Percentiles rank a stretch among this genome's conserved stretches.
Conservation (phyloP, 768 basidiomycete species). For the Suillus subluteus region DNA sequence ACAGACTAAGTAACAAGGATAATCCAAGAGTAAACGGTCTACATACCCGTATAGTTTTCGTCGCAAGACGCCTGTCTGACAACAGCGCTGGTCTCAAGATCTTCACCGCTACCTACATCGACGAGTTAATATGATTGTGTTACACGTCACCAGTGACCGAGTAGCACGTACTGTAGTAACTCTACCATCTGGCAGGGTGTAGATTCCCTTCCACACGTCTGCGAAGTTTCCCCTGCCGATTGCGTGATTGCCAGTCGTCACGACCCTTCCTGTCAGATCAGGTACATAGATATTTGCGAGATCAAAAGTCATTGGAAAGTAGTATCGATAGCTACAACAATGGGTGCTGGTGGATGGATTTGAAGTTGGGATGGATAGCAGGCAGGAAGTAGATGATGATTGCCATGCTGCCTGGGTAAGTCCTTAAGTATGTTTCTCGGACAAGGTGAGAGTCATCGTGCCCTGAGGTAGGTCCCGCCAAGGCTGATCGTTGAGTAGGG, state of each 20-base stretch:
- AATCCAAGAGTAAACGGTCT: not conserved
- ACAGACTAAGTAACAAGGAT: not conserved
- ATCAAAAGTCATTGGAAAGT: not conserved
- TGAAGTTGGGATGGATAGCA: not conserved
- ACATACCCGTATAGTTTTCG: not conserved
- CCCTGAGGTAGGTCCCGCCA: not conserved
- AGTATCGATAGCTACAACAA: not conserved
- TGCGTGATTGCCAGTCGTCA: not conserved
- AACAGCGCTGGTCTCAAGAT: not conserved
- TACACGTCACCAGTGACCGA: not conserved
- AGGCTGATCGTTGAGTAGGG: too few species aligned
- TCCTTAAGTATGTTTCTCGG: not conserved
- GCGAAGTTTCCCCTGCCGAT: conserved; percentile 3
- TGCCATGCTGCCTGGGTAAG: not conserved
- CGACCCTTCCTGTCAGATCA: conserved; percentile 5
- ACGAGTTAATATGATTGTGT: not conserved
- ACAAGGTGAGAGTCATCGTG: not conserved
- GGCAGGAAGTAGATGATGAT: not conserved
- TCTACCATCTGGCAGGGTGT: not conserved
- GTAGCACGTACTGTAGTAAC: not conserved
- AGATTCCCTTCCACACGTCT: conserved; percentile 5
- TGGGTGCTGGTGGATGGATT: not conserved
- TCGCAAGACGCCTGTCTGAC: not conserved
- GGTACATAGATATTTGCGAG: not conserved
- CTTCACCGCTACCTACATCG: conserved; percentile 2